Conservation (phyloP, 371 early-diverging fungal species). For the Actinomortierella ambigua region DNA sequence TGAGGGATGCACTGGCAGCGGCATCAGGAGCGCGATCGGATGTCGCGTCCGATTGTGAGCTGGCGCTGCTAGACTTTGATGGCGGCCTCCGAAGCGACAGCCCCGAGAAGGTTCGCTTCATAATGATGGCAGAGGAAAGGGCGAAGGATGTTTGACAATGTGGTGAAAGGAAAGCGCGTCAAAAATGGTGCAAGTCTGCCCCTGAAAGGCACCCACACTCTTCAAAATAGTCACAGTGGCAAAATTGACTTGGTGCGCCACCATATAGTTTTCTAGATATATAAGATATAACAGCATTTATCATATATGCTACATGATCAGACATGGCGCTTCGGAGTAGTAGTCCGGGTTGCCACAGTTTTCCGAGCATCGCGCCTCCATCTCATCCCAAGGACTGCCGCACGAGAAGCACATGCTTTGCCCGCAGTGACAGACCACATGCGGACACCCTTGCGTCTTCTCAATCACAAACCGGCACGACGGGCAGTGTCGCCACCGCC, state of each 20-base stretch:
- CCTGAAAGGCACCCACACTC: no score
- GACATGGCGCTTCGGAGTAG: no score
- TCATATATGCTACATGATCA: no score
- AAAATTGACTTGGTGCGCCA: no score
- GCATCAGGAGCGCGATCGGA: no score
- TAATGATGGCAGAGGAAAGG: conserved; percentile 8
- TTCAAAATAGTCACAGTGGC: no score
- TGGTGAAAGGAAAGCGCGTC: not conserved
- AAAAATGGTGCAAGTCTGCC: not conserved
- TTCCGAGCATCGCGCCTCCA: conserved; percentile 38
- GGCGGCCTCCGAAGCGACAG: conserved; percentile 38
- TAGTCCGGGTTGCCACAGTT: conserved; percentile 15
- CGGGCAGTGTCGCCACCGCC: conserved; percentile 45
- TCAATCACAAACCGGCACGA: conserved; percentile 46
- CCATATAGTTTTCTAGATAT: no score
- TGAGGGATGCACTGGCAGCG: no score
- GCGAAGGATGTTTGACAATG: not conserved
- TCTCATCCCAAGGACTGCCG: conserved; percentile 36
- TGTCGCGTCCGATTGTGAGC: no score
- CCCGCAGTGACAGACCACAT: conserved; percentile 45
- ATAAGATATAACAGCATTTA: no score
- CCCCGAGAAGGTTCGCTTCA: conserved; percentile 35
- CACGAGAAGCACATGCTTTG: conserved; percentile 44
- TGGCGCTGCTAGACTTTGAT: conserved; percentile 1
- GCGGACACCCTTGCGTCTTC: conserved; percentile 41